Evolutionary conservation across 2,329 filamentous ascomycete species (phyloP).

Genomic region (Pyricularia sp.): DNA sequence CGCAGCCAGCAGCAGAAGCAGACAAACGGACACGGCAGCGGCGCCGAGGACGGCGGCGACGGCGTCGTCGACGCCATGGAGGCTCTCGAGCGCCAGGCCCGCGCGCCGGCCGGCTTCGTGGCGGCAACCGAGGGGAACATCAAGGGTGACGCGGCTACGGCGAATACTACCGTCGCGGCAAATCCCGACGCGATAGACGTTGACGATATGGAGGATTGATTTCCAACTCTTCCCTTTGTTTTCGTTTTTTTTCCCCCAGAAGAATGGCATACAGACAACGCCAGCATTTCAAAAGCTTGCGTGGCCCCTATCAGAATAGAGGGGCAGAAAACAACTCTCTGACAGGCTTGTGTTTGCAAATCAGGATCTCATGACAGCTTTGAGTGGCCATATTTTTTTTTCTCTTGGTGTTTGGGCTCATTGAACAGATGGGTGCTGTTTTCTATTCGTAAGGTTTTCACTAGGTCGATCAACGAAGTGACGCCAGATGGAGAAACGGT

Average conservation of each 20-base stretch:
- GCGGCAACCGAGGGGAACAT: conserved; percentile 55
- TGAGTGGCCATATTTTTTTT: background rate
- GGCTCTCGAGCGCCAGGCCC: conserved; percentile 74
- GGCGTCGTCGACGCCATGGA: conserved; percentile 72
- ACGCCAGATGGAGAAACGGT: background rate
- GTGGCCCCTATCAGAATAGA: background rate
- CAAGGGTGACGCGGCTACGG: conserved; percentile 40
- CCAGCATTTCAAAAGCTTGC: background rate
- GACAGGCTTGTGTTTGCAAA: background rate
- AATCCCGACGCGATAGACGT: conserved; percentile 83
- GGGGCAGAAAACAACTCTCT: background rate
- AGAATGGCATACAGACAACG: background rate
- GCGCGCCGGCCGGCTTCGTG: conserved; percentile 82
- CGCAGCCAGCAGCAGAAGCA: conserved; percentile 53
- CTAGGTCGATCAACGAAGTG: background rate
- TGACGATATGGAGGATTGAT: conserved; percentile 53
- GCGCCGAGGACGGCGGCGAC: conserved; percentile 19
- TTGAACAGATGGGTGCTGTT: background rate
- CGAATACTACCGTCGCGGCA: conserved; percentile 30
- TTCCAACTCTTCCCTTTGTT: background rate
- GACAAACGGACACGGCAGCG: conserved; percentile 28
- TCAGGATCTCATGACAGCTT: background rate
- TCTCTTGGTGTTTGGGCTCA: background rate
- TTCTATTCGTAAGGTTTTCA: background rate
- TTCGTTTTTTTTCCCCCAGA: background rate